Conservation (phyloP, 1,139 yeast genomes). For the Candida sojae region DNA sequence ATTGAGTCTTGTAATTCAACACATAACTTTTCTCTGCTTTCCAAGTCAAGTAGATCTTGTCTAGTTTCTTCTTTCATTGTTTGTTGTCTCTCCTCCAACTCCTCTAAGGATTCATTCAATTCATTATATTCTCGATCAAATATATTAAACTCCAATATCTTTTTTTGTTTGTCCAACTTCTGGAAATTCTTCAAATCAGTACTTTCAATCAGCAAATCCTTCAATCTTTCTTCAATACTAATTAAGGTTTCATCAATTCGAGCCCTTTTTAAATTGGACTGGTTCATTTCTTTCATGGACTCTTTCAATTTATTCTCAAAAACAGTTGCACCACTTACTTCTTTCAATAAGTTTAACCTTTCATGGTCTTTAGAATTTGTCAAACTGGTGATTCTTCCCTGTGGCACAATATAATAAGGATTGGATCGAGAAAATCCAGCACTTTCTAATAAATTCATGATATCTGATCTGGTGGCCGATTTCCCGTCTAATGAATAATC, state of each 20-base stretch:
- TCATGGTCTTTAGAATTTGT: slow-evolving; percentile 90
- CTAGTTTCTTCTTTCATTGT: slow-evolving; percentile 49
- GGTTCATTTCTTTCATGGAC: slow-evolving; percentile 76
- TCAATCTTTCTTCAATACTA: slow-evolving; percentile 69
- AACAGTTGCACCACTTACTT: slow-evolving; percentile 93
- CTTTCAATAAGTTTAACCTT: slow-evolving; percentile 75
- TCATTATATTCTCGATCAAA: slow-evolving; percentile 75
- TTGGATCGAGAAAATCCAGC: slow-evolving; percentile 92
- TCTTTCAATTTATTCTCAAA: slow-evolving; percentile 83
- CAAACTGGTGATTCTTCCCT: slow-evolving; percentile 82
- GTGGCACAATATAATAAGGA: slow-evolving; percentile 97
- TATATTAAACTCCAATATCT: slow-evolving; percentile 72
- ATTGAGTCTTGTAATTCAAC: slow-evolving; percentile 50
- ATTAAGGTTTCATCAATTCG: slow-evolving; percentile 75
- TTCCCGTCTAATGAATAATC: slow-evolving; percentile 82
- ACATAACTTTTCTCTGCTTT: slow-evolving; percentile 48
- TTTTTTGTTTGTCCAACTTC: slow-evolving; percentile 63
- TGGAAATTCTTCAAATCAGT: slow-evolving; percentile 74
- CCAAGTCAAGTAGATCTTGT: slow-evolving; percentile 45
- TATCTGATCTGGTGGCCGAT: slow-evolving; percentile 77
- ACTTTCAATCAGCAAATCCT: slow-evolving; percentile 81
- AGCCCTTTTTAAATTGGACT: slow-evolving; percentile 66
- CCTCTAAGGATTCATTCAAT: slow-evolving; percentile 60
- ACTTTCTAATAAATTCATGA: slow-evolving; percentile 80
- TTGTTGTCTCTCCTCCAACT: slow-evolving; percentile 60